Evolutionary conservation across 1,139 yeast genomes (phyloP).

Genomic region (Pichia sp.): DNA sequence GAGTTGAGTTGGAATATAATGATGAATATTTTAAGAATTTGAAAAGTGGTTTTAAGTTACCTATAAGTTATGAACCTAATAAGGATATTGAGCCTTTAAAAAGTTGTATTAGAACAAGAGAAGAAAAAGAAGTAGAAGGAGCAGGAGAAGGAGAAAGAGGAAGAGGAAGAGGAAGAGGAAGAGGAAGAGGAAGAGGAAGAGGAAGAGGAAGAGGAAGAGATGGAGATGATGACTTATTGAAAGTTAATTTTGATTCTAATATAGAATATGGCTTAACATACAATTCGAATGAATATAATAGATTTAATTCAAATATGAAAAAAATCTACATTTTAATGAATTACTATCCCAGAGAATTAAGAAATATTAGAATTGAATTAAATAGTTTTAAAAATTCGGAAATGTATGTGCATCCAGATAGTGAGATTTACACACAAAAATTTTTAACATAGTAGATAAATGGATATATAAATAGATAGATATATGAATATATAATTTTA

Average conservation of each 20-base stretch:
- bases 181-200: neutral
- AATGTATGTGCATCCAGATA: constrained; percentile 50
- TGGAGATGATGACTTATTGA: too few species aligned
- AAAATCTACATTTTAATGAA: constrained; percentile 46
- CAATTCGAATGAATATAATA: constrained; percentile 42
- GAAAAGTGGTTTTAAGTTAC: neutral
- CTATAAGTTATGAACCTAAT: neutral
- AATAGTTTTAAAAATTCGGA: constrained; percentile 43
- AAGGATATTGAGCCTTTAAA: neutral
- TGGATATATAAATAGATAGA: too few species aligned
- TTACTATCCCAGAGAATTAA: constrained; percentile 40
- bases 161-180: constrained; percentile 18
- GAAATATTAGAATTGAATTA: constrained; percentile 44
- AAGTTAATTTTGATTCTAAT: constrained; percentile 32
- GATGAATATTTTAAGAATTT: neutral
- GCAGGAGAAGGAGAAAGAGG: constrained; percentile 17
- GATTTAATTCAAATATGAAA: constrained; percentile 39
- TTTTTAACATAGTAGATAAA: constrained; percentile 32
- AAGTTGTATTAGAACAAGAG: constrained; percentile 7
- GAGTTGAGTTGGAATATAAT: neutral
- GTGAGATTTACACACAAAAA: constrained; percentile 48
- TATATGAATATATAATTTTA: neutral
- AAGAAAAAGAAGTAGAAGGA: neutral
- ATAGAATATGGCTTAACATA: constrained; percentile 43
- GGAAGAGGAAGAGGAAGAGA: constrained; percentile 16